Evolutionary conservation across 495 filamentous ascomycete species (phyloP).

Genomic region (Chaetomium tenue): DNA sequence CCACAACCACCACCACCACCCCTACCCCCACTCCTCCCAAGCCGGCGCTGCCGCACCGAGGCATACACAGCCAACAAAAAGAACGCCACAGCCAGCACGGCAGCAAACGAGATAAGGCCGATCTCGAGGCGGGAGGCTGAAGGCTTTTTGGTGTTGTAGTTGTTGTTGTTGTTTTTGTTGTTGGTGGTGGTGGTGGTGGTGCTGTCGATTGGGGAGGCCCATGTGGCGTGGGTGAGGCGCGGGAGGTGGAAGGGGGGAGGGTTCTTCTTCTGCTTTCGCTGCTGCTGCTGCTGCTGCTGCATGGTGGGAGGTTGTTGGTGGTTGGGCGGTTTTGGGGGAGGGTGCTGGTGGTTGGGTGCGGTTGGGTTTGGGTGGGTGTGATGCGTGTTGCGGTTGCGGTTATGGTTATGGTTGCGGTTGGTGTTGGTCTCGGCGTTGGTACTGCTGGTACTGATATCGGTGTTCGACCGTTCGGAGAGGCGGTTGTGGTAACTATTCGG

Average conservation of each 20-base stretch:
- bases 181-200: no score
- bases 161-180: no score
- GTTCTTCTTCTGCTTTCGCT: background rate
- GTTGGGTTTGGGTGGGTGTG: background rate
- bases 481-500: background rate
- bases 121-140: slow-evolving; percentile 23
- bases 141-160: background rate
- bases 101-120: slow-evolving; percentile 22
- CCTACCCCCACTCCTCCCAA: background rate
- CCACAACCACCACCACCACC: background rate
- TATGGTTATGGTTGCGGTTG: background rate
- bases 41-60: slow-evolving; percentile 15
- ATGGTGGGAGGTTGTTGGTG: no score
- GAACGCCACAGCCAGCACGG: slow-evolving; percentile 18
- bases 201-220: no score
- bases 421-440: background rate
- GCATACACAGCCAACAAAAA: slow-evolving; percentile 20
- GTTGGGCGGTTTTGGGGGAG: no score
- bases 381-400: background rate
- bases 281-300: no score
- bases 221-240: background rate
- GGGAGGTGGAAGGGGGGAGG: background rate
- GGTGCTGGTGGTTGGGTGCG: background rate
- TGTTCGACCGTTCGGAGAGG: background rate
- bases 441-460: background rate